Evolutionary conservation across 2,329 filamentous ascomycete species (phyloP).

Genomic region (Trichoderma pleuroti): DNA sequence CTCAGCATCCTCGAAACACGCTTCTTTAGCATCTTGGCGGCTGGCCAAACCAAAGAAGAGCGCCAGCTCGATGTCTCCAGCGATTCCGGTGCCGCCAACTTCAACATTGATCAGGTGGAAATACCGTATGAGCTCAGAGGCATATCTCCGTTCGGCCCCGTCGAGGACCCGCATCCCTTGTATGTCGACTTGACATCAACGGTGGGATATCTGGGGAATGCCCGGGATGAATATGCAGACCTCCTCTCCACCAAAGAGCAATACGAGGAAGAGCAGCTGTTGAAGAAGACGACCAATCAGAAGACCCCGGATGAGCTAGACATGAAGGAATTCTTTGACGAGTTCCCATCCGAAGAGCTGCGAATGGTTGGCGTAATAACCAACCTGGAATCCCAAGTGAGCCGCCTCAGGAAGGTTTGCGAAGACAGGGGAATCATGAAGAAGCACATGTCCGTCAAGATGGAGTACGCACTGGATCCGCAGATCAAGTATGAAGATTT

Average conservation of each 20-base stretch:
- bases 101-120: slow-evolving; percentile 17
- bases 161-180: slow-evolving; percentile 45
- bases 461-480: slow-evolving; percentile 40
- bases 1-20: slow-evolving; percentile 36
- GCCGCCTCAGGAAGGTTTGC: slow-evolving; percentile 39
- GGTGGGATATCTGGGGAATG: slow-evolving; percentile 45
- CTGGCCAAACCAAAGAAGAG: slow-evolving; percentile 25
- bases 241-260: slow-evolving; percentile 39
- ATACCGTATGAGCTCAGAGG: slow-evolving; percentile 35
- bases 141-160: slow-evolving; percentile 33
- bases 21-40: slow-evolving; percentile 38
- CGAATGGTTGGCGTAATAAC: slow-evolving; percentile 34
- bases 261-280: slow-evolving; percentile 36
- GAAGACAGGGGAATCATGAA: slow-evolving; percentile 41
- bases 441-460: slow-evolving; percentile 38
- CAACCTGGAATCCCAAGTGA: slow-evolving; percentile 33
- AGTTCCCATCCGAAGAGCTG: slow-evolving; percentile 39
- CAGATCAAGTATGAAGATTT: slow-evolving; percentile 40
- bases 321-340: slow-evolving; percentile 43
- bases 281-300: slow-evolving; percentile 30
- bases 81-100: slow-evolving; percentile 15
- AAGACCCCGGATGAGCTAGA: slow-evolving; percentile 37
- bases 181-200: slow-evolving; percentile 43
- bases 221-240: slow-evolving; percentile 46
- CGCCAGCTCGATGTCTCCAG: slow-evolving; percentile 3